phyloP scores from a whole-genome alignment of 2,329 filamentous ascomycete species.

The Monosporascus sp. region DNA sequence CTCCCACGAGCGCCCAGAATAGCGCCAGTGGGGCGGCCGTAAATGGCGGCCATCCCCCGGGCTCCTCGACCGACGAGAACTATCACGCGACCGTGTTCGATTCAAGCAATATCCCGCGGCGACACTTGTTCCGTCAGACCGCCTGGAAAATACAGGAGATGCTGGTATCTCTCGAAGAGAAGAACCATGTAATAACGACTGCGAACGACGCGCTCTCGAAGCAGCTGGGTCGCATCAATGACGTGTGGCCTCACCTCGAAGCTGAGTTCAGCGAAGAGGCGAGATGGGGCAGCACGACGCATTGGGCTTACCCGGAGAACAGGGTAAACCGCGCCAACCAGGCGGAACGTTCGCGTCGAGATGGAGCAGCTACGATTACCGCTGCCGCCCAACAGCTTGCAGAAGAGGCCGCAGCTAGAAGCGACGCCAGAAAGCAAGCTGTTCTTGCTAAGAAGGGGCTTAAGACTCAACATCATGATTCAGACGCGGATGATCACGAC shows the following conservation, averaged over 20 bases:
- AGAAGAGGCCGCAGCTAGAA: conserved; percentile 76
- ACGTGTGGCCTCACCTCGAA: conserved; percentile 81
- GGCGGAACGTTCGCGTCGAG: conserved; percentile 69
- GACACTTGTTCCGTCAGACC: conserved; percentile 72
- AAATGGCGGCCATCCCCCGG: conserved; percentile 30
- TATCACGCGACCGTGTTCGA: conserved; percentile 43
- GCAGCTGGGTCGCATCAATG: conserved; percentile 78
- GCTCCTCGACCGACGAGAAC: conserved; percentile 38
- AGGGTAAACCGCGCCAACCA: conserved; percentile 60
- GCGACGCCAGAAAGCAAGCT: conserved; percentile 79
- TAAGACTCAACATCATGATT: conserved; percentile 64
- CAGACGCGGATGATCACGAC: conserved; percentile 70
- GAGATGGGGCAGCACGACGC: conserved; percentile 81
- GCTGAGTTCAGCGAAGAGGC: conserved; percentile 91
- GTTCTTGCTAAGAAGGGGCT: conserved; percentile 70
- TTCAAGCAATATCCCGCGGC: conserved; percentile 56
- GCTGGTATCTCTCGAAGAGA: conserved; percentile 89
- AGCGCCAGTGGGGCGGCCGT: conserved; percentile 37
- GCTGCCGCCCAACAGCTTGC: conserved; percentile 73
- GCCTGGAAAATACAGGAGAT: conserved; percentile 76
- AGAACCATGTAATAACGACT: conserved; percentile 92
- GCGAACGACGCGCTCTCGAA: conserved; percentile 85
- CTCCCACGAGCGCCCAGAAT: conserved; percentile 44
- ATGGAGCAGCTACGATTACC: conserved; percentile 72
- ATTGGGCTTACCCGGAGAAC: conserved; percentile 94